A percentile compares a stretch with the other conserved stretches of the same genome.
phyloP scores from a whole-genome alignment of 1,284 basidiomycete genomes.

The Malassezia slooffiae region DNA sequence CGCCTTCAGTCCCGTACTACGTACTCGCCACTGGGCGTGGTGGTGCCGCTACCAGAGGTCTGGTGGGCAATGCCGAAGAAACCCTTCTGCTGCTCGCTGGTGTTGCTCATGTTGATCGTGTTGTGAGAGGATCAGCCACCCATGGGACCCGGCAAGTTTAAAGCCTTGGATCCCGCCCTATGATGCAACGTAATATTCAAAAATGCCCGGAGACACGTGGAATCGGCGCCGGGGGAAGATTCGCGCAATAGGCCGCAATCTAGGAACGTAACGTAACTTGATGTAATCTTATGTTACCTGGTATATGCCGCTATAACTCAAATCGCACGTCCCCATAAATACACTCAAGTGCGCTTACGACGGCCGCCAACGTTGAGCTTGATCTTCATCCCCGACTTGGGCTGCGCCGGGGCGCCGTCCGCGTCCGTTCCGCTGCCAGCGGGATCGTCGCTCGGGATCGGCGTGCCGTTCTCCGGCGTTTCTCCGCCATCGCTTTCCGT shows the following conservation, averaged over 20 bases:
- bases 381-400: slow-evolving; percentile 15
- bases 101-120: not conserved
- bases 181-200: too few relatives aligned
- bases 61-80: slow-evolving; percentile 13
- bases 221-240: too few relatives aligned
- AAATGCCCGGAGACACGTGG: too few relatives aligned
- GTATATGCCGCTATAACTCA: too few relatives aligned
- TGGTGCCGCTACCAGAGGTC: slow-evolving; percentile 8
- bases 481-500: slow-evolving; percentile 22
- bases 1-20: not conserved
- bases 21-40: slow-evolving; percentile 11
- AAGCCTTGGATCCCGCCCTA: too few relatives aligned
- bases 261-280: too few relatives aligned
- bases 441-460: not conserved
- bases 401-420: not conserved
- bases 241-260: too few relatives aligned
- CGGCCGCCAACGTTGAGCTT: slow-evolving; percentile 14
- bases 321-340: too few relatives aligned
- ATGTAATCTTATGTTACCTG: too few relatives aligned
- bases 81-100: slow-evolving; percentile 1
- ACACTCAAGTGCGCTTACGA: slow-evolving; percentile 11
- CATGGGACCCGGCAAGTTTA: too few relatives aligned
- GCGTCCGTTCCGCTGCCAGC: too few relatives aligned
- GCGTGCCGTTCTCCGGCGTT: not conserved
- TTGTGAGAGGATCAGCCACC: too few relatives aligned